These are phyloP conservation scores for Rhytidhysteron rufulum DNA, from an alignment of 2,329 filamentous ascomycete genomes.

Conservation along the genomic window DNA sequence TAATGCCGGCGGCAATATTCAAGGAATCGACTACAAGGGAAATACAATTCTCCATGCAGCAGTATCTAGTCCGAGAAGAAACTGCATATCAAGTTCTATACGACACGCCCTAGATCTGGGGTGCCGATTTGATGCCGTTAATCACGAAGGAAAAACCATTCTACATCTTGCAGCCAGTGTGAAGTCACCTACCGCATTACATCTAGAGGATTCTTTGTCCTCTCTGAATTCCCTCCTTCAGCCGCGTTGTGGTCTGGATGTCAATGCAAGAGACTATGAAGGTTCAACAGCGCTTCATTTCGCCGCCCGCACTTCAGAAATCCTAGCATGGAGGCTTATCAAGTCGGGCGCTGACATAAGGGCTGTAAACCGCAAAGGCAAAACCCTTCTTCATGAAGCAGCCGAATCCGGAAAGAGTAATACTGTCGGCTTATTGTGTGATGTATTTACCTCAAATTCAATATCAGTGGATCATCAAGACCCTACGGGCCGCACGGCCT, in stretches of 20 bases:
- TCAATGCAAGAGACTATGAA: not conserved
- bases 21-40: not conserved
- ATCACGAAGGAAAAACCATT: not conserved
- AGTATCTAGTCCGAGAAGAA: not conserved
- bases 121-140: not conserved
- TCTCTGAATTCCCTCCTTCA: not conserved
- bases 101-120: not conserved
- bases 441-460: not conserved
- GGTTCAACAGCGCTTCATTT: not conserved
- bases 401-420: not conserved
- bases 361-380: not conserved
- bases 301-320: not conserved
- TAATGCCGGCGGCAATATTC: not conserved
- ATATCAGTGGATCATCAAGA: not conserved
- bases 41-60: not conserved
- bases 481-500: not conserved
- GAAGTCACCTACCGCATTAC: not conserved
- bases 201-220: not conserved
- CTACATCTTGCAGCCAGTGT: not conserved
- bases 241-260: not conserved
- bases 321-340: not conserved
- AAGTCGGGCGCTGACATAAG: not conserved
- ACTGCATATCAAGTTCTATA: no score
- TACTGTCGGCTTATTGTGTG: not conserved
- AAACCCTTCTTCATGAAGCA: not conserved